Evolutionary conservation across 1,284 basidiomycete genomes (phyloP).

Genomic region (Sporisorium scitamineum): DNA sequence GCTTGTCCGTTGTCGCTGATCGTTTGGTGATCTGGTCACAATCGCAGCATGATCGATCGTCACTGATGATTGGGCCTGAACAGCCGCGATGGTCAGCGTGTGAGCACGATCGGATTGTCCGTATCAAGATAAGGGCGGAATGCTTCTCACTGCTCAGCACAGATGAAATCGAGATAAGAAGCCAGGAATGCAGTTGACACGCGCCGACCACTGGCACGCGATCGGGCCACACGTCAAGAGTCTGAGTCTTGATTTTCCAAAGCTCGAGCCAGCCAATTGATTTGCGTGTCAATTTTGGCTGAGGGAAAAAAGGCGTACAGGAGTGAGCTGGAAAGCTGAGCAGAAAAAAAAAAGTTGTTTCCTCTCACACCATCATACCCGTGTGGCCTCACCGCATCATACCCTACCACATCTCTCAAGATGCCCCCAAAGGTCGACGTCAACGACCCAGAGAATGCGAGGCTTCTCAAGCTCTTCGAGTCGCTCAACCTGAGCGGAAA

Average conservation of each 20-base stretch:
- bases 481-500: constrained; percentile 82
- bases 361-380: not conserved
- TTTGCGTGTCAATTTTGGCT: not conserved
- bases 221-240: constrained; percentile 10
- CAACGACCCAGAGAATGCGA: constrained; percentile 71
- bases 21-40: no score
- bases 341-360: constrained; percentile 1
- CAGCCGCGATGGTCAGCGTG: no score
- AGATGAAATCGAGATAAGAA: constrained; percentile 7
- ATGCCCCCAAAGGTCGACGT: constrained; percentile 74
- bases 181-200: not conserved
- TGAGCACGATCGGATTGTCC: not conserved
- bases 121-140: not conserved
- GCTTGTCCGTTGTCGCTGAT: no score
- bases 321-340: not conserved
- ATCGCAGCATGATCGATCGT: no score
- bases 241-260: not conserved
- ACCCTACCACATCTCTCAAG: constrained; percentile 7
- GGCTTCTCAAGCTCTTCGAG: constrained; percentile 79
- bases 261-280: constrained; percentile 34
- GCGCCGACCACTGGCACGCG: not conserved
- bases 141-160: not conserved
- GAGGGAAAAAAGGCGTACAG: not conserved
- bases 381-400: constrained; percentile 7
- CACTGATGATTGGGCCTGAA: no score